Evolutionary conservation across 495 filamentous ascomycete species (phyloP).

Genomic region (Paragyromitra xinjiangensis): DNA sequence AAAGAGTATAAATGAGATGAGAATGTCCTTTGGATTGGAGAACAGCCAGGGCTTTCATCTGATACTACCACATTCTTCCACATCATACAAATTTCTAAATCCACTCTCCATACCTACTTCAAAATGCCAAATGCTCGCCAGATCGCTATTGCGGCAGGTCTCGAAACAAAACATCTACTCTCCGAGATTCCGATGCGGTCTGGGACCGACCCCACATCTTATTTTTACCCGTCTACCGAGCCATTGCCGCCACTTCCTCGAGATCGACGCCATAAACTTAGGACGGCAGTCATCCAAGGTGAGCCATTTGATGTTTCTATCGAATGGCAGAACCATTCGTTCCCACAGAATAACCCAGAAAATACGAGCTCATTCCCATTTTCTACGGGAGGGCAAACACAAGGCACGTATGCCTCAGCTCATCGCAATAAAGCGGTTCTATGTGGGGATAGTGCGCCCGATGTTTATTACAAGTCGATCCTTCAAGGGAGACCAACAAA

Average conservation of each 20-base stretch:
- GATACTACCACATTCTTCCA: slow-evolving; percentile 3
- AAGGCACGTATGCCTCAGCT: neutral
- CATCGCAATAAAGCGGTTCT: slow-evolving; percentile 2
- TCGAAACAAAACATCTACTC: slow-evolving; percentile 33
- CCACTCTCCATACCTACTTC: neutral
- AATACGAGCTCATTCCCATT: slow-evolving; percentile 25
- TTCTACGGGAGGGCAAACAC: neutral
- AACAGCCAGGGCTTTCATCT: slow-evolving; percentile 16
- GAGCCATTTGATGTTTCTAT: slow-evolving; percentile 76
- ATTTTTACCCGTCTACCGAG: slow-evolving; percentile 59
- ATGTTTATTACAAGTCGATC: slow-evolving; percentile 26
- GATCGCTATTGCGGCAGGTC: slow-evolving; percentile 36
- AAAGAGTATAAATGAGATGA: slow-evolving; percentile 19
- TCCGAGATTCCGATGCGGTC: slow-evolving; percentile 32
- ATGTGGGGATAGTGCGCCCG: slow-evolving; percentile 44
- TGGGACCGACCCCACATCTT: slow-evolving; percentile 60
- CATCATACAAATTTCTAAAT: neutral
- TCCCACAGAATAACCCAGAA: neutral
- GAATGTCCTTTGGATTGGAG: slow-evolving; percentile 21
- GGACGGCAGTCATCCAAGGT: slow-evolving; percentile 67
- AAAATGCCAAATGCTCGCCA: slow-evolving; percentile 54
- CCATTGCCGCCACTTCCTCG: slow-evolving; percentile 49
- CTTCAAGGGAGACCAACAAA: slow-evolving; percentile 52
- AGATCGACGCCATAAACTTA: slow-evolving; percentile 54
- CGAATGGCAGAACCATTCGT: slow-evolving; percentile 63